A percentile compares a stretch with the other conserved stretches of the same genome.
phyloP scores from a whole-genome alignment of 2,329 filamentous ascomycete genomes.

The Mariannaea elegans region DNA sequence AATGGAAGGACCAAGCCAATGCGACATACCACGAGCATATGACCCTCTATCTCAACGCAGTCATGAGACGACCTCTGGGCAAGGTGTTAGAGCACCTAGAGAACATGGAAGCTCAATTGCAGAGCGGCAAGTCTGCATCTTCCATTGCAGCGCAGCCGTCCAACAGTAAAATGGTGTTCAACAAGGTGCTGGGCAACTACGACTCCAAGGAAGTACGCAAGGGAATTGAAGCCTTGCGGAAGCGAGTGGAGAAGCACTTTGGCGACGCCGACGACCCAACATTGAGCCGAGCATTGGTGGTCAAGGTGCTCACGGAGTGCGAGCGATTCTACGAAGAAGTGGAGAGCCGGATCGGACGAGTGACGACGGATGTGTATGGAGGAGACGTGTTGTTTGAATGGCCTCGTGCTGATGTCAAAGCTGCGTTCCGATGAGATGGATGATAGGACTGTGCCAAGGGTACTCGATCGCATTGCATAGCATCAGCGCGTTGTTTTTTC shows the following conservation, averaged over 20 bases:
- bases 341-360: slow-evolving; percentile 66
- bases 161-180: slow-evolving; percentile 83
- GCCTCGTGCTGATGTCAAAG: slow-evolving; percentile 70
- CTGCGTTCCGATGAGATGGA: slow-evolving; percentile 57
- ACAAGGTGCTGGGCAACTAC: slow-evolving; percentile 83
- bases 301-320: slow-evolving; percentile 67
- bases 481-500: not conserved
- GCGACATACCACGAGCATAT: slow-evolving; percentile 88
- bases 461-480: not conserved
- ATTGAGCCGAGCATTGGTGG: slow-evolving; percentile 67
- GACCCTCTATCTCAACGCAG: slow-evolving; percentile 84
- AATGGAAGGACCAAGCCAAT: slow-evolving; percentile 82
- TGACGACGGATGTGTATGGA: slow-evolving; percentile 71
- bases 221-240: slow-evolving; percentile 88
- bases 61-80: slow-evolving; percentile 88
- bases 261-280: slow-evolving; percentile 83
- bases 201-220: slow-evolving; percentile 87
- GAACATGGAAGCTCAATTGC: slow-evolving; percentile 79
- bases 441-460: no score
- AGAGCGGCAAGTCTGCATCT: slow-evolving; percentile 65
- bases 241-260: slow-evolving; percentile 97
- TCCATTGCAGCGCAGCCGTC: slow-evolving; percentile 81
- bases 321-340: slow-evolving; percentile 70
- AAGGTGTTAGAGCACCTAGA: slow-evolving; percentile 93
- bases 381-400: slow-evolving; percentile 73